phyloP scores from a whole-genome alignment of 176 grass and related monocot species.

The Echinochloa phyllopogon region DNA sequence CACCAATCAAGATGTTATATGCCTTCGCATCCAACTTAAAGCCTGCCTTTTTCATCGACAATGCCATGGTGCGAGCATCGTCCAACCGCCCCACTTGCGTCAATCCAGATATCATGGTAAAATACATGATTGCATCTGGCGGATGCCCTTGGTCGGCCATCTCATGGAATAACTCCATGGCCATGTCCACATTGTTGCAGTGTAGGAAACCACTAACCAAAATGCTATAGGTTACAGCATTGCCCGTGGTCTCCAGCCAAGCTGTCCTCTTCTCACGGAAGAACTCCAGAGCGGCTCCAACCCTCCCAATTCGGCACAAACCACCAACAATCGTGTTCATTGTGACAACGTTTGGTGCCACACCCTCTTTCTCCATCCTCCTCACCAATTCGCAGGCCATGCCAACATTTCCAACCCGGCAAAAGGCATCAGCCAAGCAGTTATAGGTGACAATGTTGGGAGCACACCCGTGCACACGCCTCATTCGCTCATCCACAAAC shows the following conservation, averaged over 20 bases:
- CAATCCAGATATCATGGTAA: slow-evolving; percentile 82
- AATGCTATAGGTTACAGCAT: slow-evolving; percentile 61
- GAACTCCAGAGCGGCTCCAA: slow-evolving; percentile 66
- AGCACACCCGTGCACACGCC: slow-evolving; percentile 3
- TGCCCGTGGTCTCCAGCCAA: slow-evolving; percentile 57
- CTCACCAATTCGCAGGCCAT: slow-evolving; percentile 47
- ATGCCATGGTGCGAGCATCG: slow-evolving; percentile 54
- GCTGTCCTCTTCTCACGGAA: slow-evolving; percentile 60
- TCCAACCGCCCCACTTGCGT: slow-evolving; percentile 60
- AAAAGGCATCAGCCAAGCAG: slow-evolving; percentile 65
- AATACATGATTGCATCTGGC: slow-evolving; percentile 64
- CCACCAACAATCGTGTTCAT: slow-evolving; percentile 67
- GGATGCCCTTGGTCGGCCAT: slow-evolving; percentile 59
- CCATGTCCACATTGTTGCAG: slow-evolving; percentile 60
- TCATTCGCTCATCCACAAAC: slow-evolving; percentile 61
- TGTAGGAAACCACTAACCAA: slow-evolving; percentile 78
- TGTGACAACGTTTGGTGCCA: slow-evolving; percentile 46
- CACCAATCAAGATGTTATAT: slow-evolving; percentile 79
- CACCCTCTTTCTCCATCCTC: slow-evolving; percentile 58
- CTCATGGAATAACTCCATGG: slow-evolving; percentile 74
- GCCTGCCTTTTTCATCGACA: slow-evolving; percentile 65
- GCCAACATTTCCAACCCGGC: slow-evolving; percentile 45
- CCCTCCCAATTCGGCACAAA: slow-evolving; percentile 54
- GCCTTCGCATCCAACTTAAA: slow-evolving; percentile 66
- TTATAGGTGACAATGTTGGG: slow-evolving; percentile 63